phyloP scores from a whole-genome alignment of 139 green algal genomes.

The Haematococcus lacustris region DNA sequence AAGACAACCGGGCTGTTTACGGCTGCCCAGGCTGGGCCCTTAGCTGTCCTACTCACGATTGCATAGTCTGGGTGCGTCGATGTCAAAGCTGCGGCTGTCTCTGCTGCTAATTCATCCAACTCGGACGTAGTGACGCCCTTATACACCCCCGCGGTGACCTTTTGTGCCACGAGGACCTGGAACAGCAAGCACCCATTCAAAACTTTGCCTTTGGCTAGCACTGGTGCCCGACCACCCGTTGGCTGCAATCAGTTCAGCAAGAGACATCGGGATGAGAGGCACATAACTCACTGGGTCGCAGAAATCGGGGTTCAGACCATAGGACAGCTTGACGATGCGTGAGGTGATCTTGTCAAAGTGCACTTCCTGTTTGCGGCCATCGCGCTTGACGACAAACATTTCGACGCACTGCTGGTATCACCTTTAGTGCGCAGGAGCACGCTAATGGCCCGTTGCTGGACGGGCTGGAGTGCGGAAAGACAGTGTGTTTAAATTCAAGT shows the following conservation, averaged over 20 bases:
- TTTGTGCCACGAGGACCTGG: conserved; percentile 94
- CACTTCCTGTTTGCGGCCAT: conserved; percentile 81
- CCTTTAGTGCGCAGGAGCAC: no score
- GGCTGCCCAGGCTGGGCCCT: no score
- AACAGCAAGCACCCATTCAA: not conserved
- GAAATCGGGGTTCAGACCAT: conserved; percentile 92
- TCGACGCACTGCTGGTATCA: no score
- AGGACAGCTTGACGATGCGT: conserved; percentile 91
- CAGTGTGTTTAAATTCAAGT: no score
- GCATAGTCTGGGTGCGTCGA: conserved; percentile 98
- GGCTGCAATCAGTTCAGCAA: no score
- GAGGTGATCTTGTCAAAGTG: conserved; percentile 99
- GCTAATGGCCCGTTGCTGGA: no score
- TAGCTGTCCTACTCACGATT: conserved; percentile 55
- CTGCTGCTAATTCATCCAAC: conserved; percentile 95
- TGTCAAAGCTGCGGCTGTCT: conserved; percentile 96
- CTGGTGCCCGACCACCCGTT: no score
- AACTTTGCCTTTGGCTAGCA: no score
- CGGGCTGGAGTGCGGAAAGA: no score
- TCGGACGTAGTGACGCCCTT: conserved; percentile 94
- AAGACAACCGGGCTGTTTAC: no score
- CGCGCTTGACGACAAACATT: conserved; percentile 92
- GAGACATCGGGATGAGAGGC: no score
- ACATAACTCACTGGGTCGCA: conserved; percentile 85
- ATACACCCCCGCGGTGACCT: conserved; percentile 92